Conservation (phyloP, 192 early-diverging fungal genomes). For the Mortierella alpina region DNA sequence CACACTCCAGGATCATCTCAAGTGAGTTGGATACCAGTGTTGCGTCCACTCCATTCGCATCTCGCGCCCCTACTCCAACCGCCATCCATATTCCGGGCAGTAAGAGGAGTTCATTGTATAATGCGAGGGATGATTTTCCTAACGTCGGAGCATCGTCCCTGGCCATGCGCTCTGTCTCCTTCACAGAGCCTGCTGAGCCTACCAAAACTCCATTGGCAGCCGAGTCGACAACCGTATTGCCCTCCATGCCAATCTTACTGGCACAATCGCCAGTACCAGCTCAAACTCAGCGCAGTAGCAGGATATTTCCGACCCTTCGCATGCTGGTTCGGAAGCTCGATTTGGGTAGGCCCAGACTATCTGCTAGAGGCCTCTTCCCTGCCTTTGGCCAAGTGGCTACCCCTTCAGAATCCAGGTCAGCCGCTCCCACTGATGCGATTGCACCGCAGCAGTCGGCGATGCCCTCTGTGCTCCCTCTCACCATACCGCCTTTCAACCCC, state of each 20-base stretch:
- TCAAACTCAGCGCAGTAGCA: neutral
- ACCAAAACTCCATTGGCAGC: too few relatives aligned
- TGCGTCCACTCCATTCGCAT: constrained; percentile 7
- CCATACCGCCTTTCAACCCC: neutral
- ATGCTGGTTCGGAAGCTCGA: constrained; percentile 25
- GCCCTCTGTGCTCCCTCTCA: too few relatives aligned
- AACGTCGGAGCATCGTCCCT: constrained; percentile 30
- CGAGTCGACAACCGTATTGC: neutral
- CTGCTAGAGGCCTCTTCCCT: constrained; percentile 24
- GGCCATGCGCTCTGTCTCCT: constrained; percentile 36
- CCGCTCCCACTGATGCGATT: neutral
- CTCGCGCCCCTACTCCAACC: constrained; percentile 25
- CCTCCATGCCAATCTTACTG: neutral
- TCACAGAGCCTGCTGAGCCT: constrained; percentile 14
- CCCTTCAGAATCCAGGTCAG: neutral
- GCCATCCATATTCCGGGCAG: neutral
- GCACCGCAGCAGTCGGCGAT: too few relatives aligned
- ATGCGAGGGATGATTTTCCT: constrained; percentile 28
- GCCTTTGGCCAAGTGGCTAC: constrained; percentile 8
- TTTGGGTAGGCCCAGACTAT: constrained; percentile 13
- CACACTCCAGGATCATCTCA: neutral
- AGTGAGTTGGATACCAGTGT: neutral
- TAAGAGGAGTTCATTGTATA: constrained; percentile 15
- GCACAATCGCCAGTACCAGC: neutral
- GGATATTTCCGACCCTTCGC: constrained; percentile 31